Evolutionary conservation across 2,329 filamentous ascomycete species (phyloP).

Genomic region (Herpomyces periplanetae): DNA sequence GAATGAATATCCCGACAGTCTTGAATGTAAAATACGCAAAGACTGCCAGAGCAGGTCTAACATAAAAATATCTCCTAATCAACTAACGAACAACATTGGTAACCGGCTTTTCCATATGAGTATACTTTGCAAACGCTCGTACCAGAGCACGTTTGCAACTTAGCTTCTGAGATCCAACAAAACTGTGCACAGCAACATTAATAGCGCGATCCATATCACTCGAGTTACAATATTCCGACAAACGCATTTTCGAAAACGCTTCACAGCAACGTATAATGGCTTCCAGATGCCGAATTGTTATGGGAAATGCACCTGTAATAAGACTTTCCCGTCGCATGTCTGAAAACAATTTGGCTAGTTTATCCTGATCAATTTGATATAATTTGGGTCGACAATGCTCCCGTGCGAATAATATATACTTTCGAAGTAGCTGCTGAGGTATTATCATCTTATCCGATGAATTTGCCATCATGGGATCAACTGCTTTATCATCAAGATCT

Average conservation of each 20-base stretch:
- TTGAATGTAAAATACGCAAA: no score
- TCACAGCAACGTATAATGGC: slow-evolving; percentile 87
- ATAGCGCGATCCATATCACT: slow-evolving; percentile 88
- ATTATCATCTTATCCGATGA: slow-evolving; percentile 17
- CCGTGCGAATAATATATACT: slow-evolving; percentile 82
- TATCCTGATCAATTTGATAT: slow-evolving; percentile 91
- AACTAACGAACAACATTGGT: no score
- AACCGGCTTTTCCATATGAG: no score
- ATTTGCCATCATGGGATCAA: slow-evolving; percentile 16
- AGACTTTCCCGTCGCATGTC: slow-evolving; percentile 81
- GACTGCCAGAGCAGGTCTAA: no score
- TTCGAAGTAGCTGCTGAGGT: slow-evolving; percentile 53
- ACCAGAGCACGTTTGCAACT: slow-evolving; percentile 88
- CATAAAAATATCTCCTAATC: no score
- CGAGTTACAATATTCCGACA: slow-evolving; percentile 71
- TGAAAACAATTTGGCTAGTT: slow-evolving; percentile 63
- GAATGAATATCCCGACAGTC: no score
- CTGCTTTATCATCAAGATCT: slow-evolving; percentile 12
- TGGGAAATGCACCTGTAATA: slow-evolving; percentile 81
- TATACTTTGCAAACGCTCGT: slow-evolving; percentile 78
- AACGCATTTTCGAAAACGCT: slow-evolving; percentile 78
- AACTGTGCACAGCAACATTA: slow-evolving; percentile 76
- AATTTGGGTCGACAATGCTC: slow-evolving; percentile 66
- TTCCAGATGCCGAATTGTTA: slow-evolving; percentile 86
- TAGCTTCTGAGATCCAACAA: slow-evolving; percentile 81